Base-by-base conservation (phyloP, 306 rosid species). In the Fragaria iinumae region DNA sequence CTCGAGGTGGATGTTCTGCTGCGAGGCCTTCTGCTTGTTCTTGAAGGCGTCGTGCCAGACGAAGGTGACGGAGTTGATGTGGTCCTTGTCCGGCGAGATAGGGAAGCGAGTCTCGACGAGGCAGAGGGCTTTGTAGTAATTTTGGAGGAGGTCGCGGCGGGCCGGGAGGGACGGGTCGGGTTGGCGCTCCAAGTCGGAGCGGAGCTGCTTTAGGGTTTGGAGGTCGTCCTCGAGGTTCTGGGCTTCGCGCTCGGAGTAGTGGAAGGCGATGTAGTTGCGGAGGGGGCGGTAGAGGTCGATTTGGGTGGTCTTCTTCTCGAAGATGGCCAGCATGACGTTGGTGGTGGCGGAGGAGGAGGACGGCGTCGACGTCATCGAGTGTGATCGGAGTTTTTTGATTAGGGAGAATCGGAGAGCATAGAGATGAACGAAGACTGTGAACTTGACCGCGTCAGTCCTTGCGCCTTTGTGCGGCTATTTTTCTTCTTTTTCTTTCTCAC, bases 221-320 rank as follows among this genome's bases (percentile, higher is more conserved):
- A 95, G 97, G 75, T 95, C 99, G 80, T 95, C 97, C 47, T 95
- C 99, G 57, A 90, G 85, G 86, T 88, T 92, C 56, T 92, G 97
- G 10, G 99, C 97, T 41, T 95, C 97, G 69, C 97, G 97, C 53
- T 95, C 99, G n/a, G 99, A 95, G 91, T 95, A 95, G 75, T 90
- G 86, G 88, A 86, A 89, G 16, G 91, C 85, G 73, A 95, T 84
- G 87, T 79, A 95, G 72, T 90, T 95, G 88, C 99, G 97, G 9
- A 95, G 93, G 0, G 99, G 96, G 3, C 97, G 91, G 53, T 89
- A 95, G 50, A 95, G 88, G 74, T 95, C 99, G 65, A 88, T 55
- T 17, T 74, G 69, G 55, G 83, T 90, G 0, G 99, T 88, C 77
- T 95, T 95, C 92, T 95, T 95, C 87, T 95, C 97, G 83, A 77